These are phyloP conservation scores for Kuraishia cidri DNA, from an alignment of 805 yeast genomes.

Conservation along the genomic window DNA sequence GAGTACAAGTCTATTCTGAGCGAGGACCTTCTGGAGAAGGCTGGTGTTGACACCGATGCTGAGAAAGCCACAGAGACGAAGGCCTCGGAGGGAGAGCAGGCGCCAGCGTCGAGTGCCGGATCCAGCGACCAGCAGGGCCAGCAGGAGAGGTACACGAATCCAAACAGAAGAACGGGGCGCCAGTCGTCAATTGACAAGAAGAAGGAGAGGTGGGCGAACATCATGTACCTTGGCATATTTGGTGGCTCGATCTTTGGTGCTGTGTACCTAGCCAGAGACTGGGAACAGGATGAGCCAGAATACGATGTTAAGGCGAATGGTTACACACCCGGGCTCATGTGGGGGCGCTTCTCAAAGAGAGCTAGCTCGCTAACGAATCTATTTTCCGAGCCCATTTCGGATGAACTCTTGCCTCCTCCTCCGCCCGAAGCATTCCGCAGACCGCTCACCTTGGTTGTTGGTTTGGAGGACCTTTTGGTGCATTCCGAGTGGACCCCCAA, in stretches of 20 bases:
- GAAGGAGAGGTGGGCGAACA: constrained; percentile 74
- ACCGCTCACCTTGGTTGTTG: constrained; percentile 83
- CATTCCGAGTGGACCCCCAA: constrained; percentile 90
- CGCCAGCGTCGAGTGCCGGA: background rate
- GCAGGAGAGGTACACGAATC: constrained; percentile 13
- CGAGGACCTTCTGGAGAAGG: constrained; percentile 75
- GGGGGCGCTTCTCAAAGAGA: constrained; percentile 64
- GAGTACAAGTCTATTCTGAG: constrained; percentile 49
- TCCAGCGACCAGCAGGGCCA: background rate
- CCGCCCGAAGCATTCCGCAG: constrained; percentile 90
- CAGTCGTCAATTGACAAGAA: constrained; percentile 67
- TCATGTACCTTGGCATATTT: constrained; percentile 54
- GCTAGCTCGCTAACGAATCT: constrained; percentile 66
- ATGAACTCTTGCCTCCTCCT: constrained; percentile 83
- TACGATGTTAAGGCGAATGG: constrained; percentile 52
- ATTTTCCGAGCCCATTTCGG: constrained; percentile 90
- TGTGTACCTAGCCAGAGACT: constrained; percentile 70
- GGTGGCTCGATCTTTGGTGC: constrained; percentile 44
- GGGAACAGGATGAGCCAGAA: constrained; percentile 71
- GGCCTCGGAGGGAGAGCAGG: background rate
- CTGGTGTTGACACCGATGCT: constrained; percentile 56
- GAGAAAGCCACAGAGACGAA: background rate
- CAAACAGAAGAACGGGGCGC: constrained; percentile 44
- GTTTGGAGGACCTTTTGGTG: constrained; percentile 82
- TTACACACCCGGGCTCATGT: constrained; percentile 53